Conservation (phyloP, 139 green algal species). For the Picochlorum sp. region DNA sequence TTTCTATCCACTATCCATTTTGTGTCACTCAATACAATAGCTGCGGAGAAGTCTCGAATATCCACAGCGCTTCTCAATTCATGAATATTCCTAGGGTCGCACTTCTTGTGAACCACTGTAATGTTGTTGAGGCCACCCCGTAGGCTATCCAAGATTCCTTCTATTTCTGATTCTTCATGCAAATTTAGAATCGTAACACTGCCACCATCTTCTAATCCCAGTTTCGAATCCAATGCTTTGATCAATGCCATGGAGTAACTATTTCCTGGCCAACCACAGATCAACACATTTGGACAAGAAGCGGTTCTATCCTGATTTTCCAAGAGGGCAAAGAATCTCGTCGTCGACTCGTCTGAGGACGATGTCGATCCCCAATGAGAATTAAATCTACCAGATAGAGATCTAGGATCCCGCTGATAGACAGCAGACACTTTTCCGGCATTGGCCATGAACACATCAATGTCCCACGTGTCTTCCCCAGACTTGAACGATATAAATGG, state of each 20-base stretch:
- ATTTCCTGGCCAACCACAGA: constrained; percentile 47
- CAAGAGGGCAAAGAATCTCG: no score
- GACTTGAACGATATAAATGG: no score
- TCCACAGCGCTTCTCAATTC: constrained; percentile 16
- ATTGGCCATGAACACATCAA: no score
- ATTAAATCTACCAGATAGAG: no score
- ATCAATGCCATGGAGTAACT: constrained; percentile 43
- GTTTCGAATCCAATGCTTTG: constrained; percentile 48
- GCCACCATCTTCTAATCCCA: constrained; percentile 30
- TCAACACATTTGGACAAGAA: constrained; percentile 24
- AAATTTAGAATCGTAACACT: constrained; percentile 49
- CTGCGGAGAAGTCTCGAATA: constrained; percentile 6
- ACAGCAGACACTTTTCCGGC: no score
- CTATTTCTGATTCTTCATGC: constrained; percentile 10
- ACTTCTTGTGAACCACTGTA: constrained; percentile 11
- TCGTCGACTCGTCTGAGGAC: no score
- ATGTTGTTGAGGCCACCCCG: not conserved
- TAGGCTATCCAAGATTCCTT: not conserved
- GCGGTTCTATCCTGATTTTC: not conserved
- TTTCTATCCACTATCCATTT: not conserved
- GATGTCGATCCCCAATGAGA: no score
- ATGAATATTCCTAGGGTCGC: constrained; percentile 23
- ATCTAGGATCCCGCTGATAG: no score
- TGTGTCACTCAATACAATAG: constrained; percentile 4
- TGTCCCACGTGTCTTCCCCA: no score